A percentile compares a stretch with the other conserved stretches of the same genome.
These are phyloP conservation scores for Cystobasidium ongulense DNA, from an alignment of 768 basidiomycete genomes.

Conservation along the genomic window DNA sequence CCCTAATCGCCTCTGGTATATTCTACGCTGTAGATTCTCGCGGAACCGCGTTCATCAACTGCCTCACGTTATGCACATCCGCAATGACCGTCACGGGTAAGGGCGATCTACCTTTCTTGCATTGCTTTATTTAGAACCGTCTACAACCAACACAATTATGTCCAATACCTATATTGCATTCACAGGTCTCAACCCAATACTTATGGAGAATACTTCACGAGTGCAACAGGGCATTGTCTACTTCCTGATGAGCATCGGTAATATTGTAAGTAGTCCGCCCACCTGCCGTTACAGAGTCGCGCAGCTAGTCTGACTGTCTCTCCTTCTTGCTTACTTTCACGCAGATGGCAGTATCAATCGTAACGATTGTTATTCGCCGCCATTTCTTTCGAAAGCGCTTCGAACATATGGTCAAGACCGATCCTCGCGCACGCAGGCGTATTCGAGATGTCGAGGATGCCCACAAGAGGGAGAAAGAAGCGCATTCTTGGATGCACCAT, in stretches of 20 bases:
- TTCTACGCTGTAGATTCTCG: constrained; percentile 72
- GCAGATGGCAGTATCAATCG: constrained; percentile 72
- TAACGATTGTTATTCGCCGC: constrained; percentile 72
- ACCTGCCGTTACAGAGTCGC: background rate
- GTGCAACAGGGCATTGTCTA: constrained; percentile 43
- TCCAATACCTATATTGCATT: too few relatives aligned
- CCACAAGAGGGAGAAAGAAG: background rate
- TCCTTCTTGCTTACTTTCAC: constrained; percentile 29
- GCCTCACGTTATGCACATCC: constrained; percentile 9
- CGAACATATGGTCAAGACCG: constrained; percentile 43
- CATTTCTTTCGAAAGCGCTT: constrained; percentile 66
- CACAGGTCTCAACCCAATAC: constrained; percentile 41
- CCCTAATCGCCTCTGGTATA: constrained; percentile 67
- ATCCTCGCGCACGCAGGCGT: constrained; percentile 17
- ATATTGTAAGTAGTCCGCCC: constrained; percentile 23
- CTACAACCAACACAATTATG: too few relatives aligned
- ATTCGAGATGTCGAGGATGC: background rate
- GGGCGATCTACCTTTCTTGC: background rate
- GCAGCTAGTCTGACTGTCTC: background rate
- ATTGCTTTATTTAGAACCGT: background rate
- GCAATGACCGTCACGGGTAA: constrained; percentile 30
- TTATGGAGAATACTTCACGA: constrained; percentile 40
- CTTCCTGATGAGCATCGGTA: constrained; percentile 32
- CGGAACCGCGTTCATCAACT: constrained; percentile 3
- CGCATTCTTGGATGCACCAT: background rate